Base-by-base conservation (phyloP, 2,329 filamentous ascomycete species). In the Ceratocystiopsis brevicomis region DNA sequence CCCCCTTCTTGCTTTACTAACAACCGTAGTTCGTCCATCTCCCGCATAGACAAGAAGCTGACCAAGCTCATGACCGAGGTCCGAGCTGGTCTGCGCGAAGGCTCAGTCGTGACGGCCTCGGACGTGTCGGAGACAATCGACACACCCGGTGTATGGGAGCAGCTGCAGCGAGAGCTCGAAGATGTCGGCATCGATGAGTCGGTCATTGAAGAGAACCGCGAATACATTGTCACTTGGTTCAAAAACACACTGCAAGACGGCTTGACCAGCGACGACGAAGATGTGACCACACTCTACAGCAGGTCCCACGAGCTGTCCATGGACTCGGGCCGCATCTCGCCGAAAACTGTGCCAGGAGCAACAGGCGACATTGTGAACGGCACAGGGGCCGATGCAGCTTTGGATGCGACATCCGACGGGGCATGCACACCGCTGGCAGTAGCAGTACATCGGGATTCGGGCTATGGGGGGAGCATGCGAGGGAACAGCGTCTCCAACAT, bases 21-120 rank as follows among this genome's bases (percentile, higher is more conserved):
- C 33, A 34, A 14, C 11, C 6, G 8, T 10, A 56, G 53, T 40
- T 53, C 52, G 18, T 55, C 52, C 13, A 52, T 50, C 10, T 43
- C 48, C 10, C 48, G 53, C 15, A 53, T 54, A 35, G 48, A 53
- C 33, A 53, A 51, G 42, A 45, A 48, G 17, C 41, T 53, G 14
- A 47, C 48, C 39, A 53, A 53, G 32, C 55, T 52, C 46, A 47
- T 54, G 36, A 48, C 46, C 39, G 53, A 56, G 48, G 49, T 54
- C 11, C 49, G 49, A 18, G 51, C 52, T 17, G 50, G 50, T 25
- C 48, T 51, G 18, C 49, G 50, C 42, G 53, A 56, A 41, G 52
- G 49, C 21, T 53, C 50, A 3, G 48, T 54, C 10, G 49, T 54
- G n/a, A 50, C 49, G 6, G 46, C 46, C 1, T 42, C 51, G 12